Evolutionary conservation across 352 stramenopile species (phyloP).

Genomic region (Pythium phragmitis): DNA sequence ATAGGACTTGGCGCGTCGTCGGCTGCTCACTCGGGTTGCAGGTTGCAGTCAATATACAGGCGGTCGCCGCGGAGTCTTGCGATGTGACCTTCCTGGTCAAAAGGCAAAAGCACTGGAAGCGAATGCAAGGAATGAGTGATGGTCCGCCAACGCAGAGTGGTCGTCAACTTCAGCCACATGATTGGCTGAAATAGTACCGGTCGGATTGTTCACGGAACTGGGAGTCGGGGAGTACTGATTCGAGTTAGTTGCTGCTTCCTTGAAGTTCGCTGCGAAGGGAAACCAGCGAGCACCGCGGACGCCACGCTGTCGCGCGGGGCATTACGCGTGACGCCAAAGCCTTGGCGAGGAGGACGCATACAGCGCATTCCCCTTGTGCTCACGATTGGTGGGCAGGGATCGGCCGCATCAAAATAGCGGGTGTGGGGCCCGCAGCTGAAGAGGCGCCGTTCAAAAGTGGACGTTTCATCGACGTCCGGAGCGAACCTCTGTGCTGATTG

Average conservation of each 20-base stretch:
- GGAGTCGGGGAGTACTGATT: neutral
- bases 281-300: too few species aligned
- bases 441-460: neutral
- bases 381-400: neutral
- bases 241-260: neutral
- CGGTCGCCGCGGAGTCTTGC: neutral
- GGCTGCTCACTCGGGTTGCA: neutral
- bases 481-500: neutral
- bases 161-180: neutral
- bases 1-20: neutral
- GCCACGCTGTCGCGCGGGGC: too few species aligned
- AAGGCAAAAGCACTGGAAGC: slow-evolving; percentile 32
- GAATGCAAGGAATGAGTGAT: slow-evolving; percentile 23
- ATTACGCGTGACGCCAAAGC: too few species aligned
- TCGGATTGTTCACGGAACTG: slow-evolving; percentile 10
- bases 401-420: neutral
- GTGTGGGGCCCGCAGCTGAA: neutral
- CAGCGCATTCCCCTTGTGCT: too few species aligned
- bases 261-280: neutral
- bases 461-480: neutral
- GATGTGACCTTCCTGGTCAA: slow-evolving; percentile 13
- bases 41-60: neutral
- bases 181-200: slow-evolving; percentile 5
- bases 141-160: slow-evolving; percentile 10
- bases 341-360: too few species aligned